These are phyloP conservation scores for Tulasnella sp. DNA, from an alignment of 768 basidiomycete species.

Conservation along the genomic window DNA sequence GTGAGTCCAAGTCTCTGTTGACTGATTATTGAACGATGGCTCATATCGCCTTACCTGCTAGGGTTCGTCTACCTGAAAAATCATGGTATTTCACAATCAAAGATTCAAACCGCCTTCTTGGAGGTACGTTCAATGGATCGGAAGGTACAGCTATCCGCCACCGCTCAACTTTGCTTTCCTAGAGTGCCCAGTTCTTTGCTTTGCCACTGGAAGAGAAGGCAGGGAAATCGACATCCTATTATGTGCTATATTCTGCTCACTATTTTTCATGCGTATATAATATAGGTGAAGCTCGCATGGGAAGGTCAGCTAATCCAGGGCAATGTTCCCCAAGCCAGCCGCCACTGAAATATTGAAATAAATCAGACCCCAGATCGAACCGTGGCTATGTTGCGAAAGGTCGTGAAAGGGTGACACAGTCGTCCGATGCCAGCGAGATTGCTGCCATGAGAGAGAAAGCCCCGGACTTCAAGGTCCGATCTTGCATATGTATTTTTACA, in stretches of 20 bases:
- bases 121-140: slow-evolving; percentile 36
- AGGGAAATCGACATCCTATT: not conserved
- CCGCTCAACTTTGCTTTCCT: not conserved
- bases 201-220: slow-evolving; percentile 55
- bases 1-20: no score
- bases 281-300: slow-evolving; percentile 57
- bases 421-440: slow-evolving; percentile 56
- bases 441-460: slow-evolving; percentile 58
- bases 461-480: slow-evolving; percentile 54
- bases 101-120: slow-evolving; percentile 47
- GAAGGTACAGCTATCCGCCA: not conserved
- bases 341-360: not conserved
- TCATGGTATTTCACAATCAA: slow-evolving; percentile 53
- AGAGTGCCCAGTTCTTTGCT: slow-evolving; percentile 71
- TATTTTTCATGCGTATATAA: not conserved
- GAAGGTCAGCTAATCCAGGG: slow-evolving; percentile 28
- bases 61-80: slow-evolving; percentile 66
- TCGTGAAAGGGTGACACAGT: slow-evolving; percentile 71
- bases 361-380: slow-evolving; percentile 61
- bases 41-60: slow-evolving; percentile 26
- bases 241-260: not conserved
- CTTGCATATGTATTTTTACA: no score
- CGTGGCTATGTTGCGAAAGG: slow-evolving; percentile 75
- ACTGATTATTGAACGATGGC: not conserved
- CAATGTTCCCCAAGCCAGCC: not conserved